phyloP scores from a whole-genome alignment of 2,329 filamentous ascomycete species.

The Fusarium sp. region DNA sequence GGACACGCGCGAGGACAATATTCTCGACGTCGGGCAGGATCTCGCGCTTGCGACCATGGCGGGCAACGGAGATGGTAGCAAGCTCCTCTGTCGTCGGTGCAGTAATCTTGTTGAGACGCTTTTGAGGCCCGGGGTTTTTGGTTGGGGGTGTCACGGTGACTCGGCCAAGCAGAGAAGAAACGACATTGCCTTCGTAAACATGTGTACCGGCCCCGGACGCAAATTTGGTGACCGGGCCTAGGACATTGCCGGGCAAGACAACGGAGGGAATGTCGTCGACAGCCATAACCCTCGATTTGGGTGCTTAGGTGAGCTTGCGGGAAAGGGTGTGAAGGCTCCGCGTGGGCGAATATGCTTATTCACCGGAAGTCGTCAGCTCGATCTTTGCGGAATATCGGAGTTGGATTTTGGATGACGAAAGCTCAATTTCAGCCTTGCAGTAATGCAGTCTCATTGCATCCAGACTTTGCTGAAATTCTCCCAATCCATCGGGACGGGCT shows the following conservation, averaged over 20 bases:
- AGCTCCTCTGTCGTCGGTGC: conserved; percentile 58
- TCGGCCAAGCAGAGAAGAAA: conserved; percentile 84
- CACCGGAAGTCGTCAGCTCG: conserved; percentile 18
- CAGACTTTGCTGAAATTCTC: conserved; percentile 26
- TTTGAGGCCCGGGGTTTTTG: conserved; percentile 63
- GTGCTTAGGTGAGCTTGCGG: conserved; percentile 30
- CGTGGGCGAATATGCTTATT: conserved; percentile 11
- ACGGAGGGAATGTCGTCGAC: conserved; percentile 59
- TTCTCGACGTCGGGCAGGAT: conserved; percentile 85
- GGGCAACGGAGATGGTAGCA: conserved; percentile 67
- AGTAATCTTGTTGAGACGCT: conserved; percentile 70
- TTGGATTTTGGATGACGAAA: conserved; percentile 25
- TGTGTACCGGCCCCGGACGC: conserved; percentile 86
- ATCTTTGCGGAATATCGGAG: not conserved
- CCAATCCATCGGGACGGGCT: conserved; percentile 26
- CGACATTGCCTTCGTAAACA: conserved; percentile 78
- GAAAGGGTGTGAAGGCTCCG: conserved; percentile 1
- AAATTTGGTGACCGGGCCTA: conserved; percentile 76
- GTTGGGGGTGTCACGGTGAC: conserved; percentile 66
- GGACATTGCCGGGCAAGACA: conserved; percentile 83
- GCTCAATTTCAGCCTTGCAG: conserved; percentile 30
- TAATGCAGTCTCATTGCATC: conserved; percentile 1
- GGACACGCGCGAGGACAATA: conserved; percentile 85
- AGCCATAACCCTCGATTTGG: conserved; percentile 40
- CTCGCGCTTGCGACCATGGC: conserved; percentile 68